Evolutionary conservation across 768 basidiomycete genomes (phyloP), one percentile per base, ranked within the genome.

Genomic region (Guyanaporus albipodus): DNA sequence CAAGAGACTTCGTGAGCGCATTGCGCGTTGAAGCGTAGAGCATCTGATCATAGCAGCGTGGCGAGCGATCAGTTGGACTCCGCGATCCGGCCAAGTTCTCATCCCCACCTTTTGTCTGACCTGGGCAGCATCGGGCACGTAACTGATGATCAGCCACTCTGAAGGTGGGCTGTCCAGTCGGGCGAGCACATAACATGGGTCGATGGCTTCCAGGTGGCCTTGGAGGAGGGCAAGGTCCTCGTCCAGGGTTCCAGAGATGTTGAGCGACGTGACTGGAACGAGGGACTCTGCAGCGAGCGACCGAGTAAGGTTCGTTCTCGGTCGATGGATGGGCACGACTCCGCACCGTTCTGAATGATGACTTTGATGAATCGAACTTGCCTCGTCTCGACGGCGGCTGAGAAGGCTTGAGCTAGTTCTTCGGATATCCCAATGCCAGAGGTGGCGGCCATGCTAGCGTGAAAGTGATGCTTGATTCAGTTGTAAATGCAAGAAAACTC

Each of bases 11-110:
- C 23, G 82, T 73, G 18, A 93, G 73, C 15, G 82, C 74, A 19
- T 73, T 72, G 35, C 89, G 80, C 1, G 85, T 83, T 4, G 91
- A 85, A 18, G 91, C 89, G 65, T 92, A 93, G 27, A 94, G 72
- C 90, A 92, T 94, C 89, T 92, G 28, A 8, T 32, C 23, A 43
- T 9, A 19, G 5, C 2, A 38, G 37, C 34, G 18, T 38, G 17
- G 28, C 15, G 11, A 44, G 44, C 9, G 12, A 40, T 19, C 34
- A 11, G 33, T 31, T n/a, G 7, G 10, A 15, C n/a, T n/a, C 1
- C 28, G 21, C 14, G 27, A 36, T 41, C 38, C 49, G 63, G 51
- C 54, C 10, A 2, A 23, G 28, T 1, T 22, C 28, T 39, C 44
- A 26, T 1, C 21, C 28, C 38, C 44, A 83, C 89, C 81, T 93